phyloP scores from a whole-genome alignment of 176 grass and related monocot genomes.

The Ensete glaucum region DNA sequence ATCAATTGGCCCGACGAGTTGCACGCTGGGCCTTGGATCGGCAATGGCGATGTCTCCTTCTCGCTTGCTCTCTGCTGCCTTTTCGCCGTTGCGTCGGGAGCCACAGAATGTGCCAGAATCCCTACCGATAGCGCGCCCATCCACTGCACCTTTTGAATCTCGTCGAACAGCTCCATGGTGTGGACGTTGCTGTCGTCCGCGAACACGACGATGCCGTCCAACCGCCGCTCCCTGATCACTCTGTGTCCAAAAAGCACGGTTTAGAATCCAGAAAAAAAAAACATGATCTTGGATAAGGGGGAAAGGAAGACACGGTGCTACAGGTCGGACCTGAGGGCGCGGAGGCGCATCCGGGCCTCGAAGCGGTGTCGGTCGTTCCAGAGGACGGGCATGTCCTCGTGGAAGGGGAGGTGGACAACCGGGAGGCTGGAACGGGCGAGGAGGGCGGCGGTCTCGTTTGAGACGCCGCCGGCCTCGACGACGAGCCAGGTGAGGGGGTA shows the following conservation, averaged over 20 bases:
- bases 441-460: slow-evolving; percentile 4
- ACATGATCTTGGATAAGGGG: not conserved
- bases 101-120: slow-evolving; percentile 26
- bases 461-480: slow-evolving; percentile 10
- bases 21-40: slow-evolving; percentile 70
- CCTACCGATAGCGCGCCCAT: slow-evolving; percentile 67
- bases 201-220: slow-evolving; percentile 78
- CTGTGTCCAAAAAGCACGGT: slow-evolving; percentile 17
- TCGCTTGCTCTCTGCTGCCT: slow-evolving; percentile 31
- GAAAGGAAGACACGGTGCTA: not conserved
- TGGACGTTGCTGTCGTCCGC: slow-evolving; percentile 91
- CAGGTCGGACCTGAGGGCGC: slow-evolving; percentile 28
- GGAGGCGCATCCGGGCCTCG: slow-evolving; percentile 28
- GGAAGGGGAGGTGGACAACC: slow-evolving; percentile 13
- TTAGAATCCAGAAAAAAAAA: not conserved
- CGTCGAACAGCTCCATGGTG: slow-evolving; percentile 84
- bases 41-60: slow-evolving; percentile 39
- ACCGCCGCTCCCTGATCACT: slow-evolving; percentile 66
- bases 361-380: slow-evolving; percentile 8
- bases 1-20: slow-evolving; percentile 37
- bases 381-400: slow-evolving; percentile 7
- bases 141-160: slow-evolving; percentile 94
- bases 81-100: not conserved
- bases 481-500: slow-evolving; percentile 29
- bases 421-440: slow-evolving; percentile 8